These are phyloP conservation scores for Podospora sp. DNA, from an alignment of 495 filamentous ascomycete species.

Conservation along the genomic window DNA sequence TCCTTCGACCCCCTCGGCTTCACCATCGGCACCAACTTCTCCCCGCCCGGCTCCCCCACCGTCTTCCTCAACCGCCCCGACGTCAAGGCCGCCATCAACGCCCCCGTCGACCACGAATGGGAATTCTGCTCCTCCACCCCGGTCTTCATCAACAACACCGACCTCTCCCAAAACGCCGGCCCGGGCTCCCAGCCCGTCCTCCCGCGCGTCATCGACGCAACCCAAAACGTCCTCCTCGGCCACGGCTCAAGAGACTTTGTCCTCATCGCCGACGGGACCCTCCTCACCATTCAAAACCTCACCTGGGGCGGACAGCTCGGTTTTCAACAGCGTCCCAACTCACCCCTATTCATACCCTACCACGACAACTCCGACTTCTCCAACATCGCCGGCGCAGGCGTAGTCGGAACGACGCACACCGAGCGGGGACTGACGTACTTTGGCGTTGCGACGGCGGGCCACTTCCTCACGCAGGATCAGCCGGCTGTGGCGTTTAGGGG, in stretches of 20 bases:
- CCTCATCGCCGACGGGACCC: constrained; percentile 66
- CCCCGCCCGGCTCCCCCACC: constrained; percentile 51
- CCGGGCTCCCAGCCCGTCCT: constrained; percentile 59
- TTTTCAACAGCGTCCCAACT: constrained; percentile 60
- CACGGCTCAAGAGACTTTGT: constrained; percentile 64
- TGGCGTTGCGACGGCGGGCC: constrained; percentile 59
- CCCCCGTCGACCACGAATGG: constrained; percentile 61
- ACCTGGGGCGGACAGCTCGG: constrained; percentile 75
- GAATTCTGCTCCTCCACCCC: constrained; percentile 53
- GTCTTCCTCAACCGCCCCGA: constrained; percentile 57
- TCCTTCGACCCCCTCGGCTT: constrained; percentile 69
- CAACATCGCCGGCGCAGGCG: constrained; percentile 51
- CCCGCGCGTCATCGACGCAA: constrained; percentile 69
- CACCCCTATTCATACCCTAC: constrained; percentile 68
- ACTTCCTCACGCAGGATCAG: constrained; percentile 67
- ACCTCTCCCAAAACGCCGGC: constrained; percentile 46
- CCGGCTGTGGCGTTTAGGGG: constrained; percentile 67
- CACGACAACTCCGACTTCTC: constrained; percentile 43
- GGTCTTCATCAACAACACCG: constrained; percentile 51
- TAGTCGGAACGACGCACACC: constrained; percentile 62
- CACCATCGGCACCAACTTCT: constrained; percentile 55
- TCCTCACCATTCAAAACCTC: constrained; percentile 81
- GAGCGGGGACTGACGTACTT: constrained; percentile 73
- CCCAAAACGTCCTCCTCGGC: constrained; percentile 67
- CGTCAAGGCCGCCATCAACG: constrained; percentile 75